These are phyloP conservation scores for Hypericum androsaemum DNA, from an alignment of 345 rosid species.

Conservation along the genomic window DNA sequence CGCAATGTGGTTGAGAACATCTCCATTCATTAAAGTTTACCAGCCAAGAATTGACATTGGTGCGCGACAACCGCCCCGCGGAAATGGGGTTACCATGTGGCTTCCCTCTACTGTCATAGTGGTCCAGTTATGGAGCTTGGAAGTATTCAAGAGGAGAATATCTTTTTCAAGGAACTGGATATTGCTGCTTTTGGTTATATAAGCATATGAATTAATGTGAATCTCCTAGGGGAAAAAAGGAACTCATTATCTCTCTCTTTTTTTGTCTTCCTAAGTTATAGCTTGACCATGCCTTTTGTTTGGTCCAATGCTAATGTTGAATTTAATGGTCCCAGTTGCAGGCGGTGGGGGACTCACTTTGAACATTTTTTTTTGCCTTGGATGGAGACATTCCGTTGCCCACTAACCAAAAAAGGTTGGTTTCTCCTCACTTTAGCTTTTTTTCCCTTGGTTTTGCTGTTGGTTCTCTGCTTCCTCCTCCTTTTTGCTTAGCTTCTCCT, in stretches of 20 bases:
- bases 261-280: conserved; percentile 11
- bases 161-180: conserved; percentile 23
- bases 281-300: conserved; percentile 6
- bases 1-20: too few species aligned
- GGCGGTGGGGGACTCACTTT: conserved; percentile 37
- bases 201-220: conserved; percentile 2
- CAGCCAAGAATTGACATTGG: too few species aligned
- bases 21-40: too few species aligned
- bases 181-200: conserved; percentile 14
- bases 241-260: conserved; percentile 12
- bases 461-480: conserved; percentile 14
- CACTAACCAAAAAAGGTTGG: conserved; percentile 56
- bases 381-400: conserved; percentile 73
- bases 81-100: conserved; percentile 15
- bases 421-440: conserved; percentile 29
- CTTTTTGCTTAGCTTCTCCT: conserved; percentile 14
- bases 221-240: conserved; percentile 14
- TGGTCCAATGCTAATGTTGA: conserved; percentile 22
- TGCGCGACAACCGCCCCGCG: neutral
- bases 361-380: conserved; percentile 26
- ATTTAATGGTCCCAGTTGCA: conserved; percentile 48
- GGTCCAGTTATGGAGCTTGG: conserved; percentile 29
- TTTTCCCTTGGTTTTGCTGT: conserved; percentile 15
- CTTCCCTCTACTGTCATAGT: conserved; percentile 17
- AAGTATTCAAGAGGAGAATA: conserved; percentile 12